phyloP scores from a whole-genome alignment of 2,329 filamentous ascomycete genomes.

The Neofusicoccum umdonicola region DNA sequence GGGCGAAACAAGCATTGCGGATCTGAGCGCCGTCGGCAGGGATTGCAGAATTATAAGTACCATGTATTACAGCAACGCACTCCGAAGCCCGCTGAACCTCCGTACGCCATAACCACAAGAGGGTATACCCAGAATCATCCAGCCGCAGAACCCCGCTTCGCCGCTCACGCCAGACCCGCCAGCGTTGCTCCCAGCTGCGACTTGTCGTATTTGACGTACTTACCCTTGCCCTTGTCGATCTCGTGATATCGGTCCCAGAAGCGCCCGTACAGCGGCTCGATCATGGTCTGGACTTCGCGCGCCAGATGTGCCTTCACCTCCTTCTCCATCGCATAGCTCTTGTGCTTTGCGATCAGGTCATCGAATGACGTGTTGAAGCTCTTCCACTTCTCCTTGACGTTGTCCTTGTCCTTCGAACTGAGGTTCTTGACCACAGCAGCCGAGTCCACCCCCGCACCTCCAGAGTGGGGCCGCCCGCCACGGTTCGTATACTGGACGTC shows the following conservation, averaged over 20 bases:
- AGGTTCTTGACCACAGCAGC: conserved; percentile 79
- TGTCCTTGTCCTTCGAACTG: conserved; percentile 87
- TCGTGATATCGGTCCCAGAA: conserved; percentile 99
- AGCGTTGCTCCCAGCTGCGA: conserved; percentile 66
- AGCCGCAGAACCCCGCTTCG: conserved; percentile 20
- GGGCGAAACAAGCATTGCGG: conserved; percentile 3
- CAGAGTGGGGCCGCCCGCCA: conserved; percentile 62
- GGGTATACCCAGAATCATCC: conserved; percentile 20
- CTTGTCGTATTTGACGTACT: conserved; percentile 98
- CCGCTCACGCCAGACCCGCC: conserved; percentile 42
- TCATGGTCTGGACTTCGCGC: conserved; percentile 82
- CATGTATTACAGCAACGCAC: neutral
- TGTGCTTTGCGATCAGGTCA: conserved; percentile 79
- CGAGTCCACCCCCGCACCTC: conserved; percentile 62
- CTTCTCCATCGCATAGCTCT: conserved; percentile 80
- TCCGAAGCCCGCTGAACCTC: neutral
- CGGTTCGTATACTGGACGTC: conserved; percentile 91
- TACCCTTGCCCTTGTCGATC: conserved; percentile 95
- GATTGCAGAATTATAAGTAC: neutral
- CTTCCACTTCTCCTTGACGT: conserved; percentile 93
- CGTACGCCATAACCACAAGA: conserved; percentile 14
- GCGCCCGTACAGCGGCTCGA: conserved; percentile 89
- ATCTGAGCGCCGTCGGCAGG: neutral
- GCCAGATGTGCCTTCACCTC: conserved; percentile 80
- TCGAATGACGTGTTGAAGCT: conserved; percentile 90